Conservation (phyloP, 495 filamentous ascomycete genomes). For the Xylaria scruposa region DNA sequence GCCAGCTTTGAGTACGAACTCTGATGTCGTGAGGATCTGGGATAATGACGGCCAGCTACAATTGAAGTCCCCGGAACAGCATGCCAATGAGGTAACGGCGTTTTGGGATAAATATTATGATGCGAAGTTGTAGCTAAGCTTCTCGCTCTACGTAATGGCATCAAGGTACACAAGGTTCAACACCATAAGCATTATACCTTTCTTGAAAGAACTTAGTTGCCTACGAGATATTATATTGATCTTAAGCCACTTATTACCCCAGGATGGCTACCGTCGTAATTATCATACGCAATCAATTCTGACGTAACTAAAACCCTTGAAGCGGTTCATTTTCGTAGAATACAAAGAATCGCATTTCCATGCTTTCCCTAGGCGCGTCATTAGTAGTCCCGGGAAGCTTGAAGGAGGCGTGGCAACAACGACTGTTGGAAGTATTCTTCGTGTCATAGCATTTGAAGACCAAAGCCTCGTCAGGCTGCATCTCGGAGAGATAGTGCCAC, state of each 20-base stretch:
- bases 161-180: not conserved
- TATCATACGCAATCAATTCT: not conserved
- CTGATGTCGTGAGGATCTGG: constrained; percentile 8
- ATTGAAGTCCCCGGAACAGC: not conserved
- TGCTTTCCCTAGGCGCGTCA: constrained; percentile 31
- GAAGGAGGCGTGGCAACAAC: constrained; percentile 34
- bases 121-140: not conserved
- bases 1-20: not conserved
- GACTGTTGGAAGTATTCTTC: constrained; percentile 39
- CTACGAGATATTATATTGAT: not conserved
- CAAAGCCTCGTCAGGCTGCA: constrained; percentile 61
- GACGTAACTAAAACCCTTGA: not conserved
- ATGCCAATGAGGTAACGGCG: not conserved
- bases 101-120: constrained; percentile 21
- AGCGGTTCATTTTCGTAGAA: constrained; percentile 29
- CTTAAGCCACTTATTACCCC: not conserved
- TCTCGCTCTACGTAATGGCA: too few species aligned
- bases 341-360: constrained; percentile 35
- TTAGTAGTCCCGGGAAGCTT: constrained; percentile 17
- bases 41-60: not conserved
- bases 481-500: constrained; percentile 60
- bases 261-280: not conserved
- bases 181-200: not conserved
- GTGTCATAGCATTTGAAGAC: constrained; percentile 69
- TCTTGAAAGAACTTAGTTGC: too few species aligned